Base-by-base conservation (phyloP, 106 monocot genomes). In the Dactylorhiza incarnata region DNA sequence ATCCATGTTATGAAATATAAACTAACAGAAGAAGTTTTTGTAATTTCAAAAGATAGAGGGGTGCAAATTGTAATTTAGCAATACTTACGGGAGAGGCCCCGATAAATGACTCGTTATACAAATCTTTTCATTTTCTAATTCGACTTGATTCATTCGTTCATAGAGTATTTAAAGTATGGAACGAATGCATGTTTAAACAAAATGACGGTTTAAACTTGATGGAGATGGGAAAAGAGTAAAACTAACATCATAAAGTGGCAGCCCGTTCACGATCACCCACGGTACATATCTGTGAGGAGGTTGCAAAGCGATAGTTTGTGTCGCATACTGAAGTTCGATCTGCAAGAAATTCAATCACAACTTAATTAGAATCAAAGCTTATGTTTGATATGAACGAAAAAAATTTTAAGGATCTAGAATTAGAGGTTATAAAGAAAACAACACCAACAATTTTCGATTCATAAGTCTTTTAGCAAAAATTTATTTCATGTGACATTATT, bases 241-340 rank as follows among this genome's bases (percentile, higher is more conserved):
- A 88, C 80, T 73, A 75, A 88, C 91, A 68, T 86, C 88, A 76
- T 82, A 84, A 67, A 91, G 86, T 19, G 91, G 86, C 48, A 82
- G 54, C 6, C 88, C 88, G 72, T 86, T 54, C 9, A 91, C 86
- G 5, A 86, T 48, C 25, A 91, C 81, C 91, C 91, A 91, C 68
- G 91, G 91, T 0, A 91, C 91, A 74, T 75, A 91, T 76, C 20
- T 73, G 66, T 84, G 88, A 53, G 86, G 76, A 1, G 91, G 91
- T 44, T 84, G 83, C 72, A 91, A 82, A 72, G 91, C 79, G 76
- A 80, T 74, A 9, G 91, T 91, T 76, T 88, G 52, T 48, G 79
- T 76, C 63, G 84, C 91, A 81, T 88, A 88, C 73, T 86, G 86
- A 26, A 86, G 48, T 74, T 84, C 84, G 77, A 91, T 78, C 88